Evolutionary conservation across 2,329 filamentous ascomycete species (phyloP), one percentile per base, ranked within the genome.

Genomic region (Zarea fungicola): DNA sequence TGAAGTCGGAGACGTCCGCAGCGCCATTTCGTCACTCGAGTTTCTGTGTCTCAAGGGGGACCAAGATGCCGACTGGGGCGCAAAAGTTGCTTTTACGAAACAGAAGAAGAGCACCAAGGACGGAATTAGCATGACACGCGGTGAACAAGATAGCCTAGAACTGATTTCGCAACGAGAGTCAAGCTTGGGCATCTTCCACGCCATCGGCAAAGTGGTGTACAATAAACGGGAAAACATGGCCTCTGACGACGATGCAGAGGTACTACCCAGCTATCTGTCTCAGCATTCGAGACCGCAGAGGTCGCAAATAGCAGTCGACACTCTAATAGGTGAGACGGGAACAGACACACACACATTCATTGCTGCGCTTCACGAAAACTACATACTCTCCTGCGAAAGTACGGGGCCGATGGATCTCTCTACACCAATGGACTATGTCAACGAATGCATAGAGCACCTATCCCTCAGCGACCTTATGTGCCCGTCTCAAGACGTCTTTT

Each of bases 121-220:
- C 39, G 66, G 67, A 18, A 72, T 81, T 8, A 68, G 71, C 4
- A 66, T 95, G 50, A 96, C 90, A 0, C 78, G 79, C 52, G 84
- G 85, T 60, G 93, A 97, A 64, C 74, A 80, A 51, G 85, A 95
- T 54, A 91, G 83, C 5, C 67, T 97, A 9, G 82, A 89, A 60
- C 72, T 93, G 51, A 80, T 97, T 19, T 89, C 87, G 1, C 89
- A 91, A 60, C 81, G 93, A 49, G 93, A 97, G 68, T 85, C 87
- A 14, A 96, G 85, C 54, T 73, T 99, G 3, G 93, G 92, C 2
- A 89, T 99, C 43, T 99, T 99, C 61, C 93, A 99, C 64, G 90
- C 93, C 1, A 87, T 97, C 11, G 93, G 92, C 4, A 96, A 93
- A 63, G 88, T 99, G 3, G 84, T 97, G 1, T 95, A 97, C 71